These are phyloP conservation scores for Gaultheria prostrata DNA, from an alignment of 148 eudicot genomes.

Conservation along the genomic window DNA sequence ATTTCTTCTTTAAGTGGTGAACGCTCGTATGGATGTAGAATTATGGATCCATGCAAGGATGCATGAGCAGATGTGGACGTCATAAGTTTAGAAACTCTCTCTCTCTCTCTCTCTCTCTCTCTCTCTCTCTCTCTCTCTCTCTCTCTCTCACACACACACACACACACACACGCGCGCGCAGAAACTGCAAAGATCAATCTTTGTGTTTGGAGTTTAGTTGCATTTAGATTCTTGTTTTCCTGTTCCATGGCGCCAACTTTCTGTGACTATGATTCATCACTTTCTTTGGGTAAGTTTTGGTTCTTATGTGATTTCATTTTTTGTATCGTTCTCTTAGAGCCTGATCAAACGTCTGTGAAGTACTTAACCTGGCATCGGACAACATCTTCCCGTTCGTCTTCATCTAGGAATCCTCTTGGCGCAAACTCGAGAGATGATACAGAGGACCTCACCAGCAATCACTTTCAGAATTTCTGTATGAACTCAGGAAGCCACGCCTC, in stretches of 20 bases:
- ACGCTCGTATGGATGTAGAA: not conserved
- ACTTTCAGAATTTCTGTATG: constrained; percentile 70
- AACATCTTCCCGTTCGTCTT: constrained; percentile 70
- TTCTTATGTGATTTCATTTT: not conserved
- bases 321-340: constrained; percentile 38
- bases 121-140: no score
- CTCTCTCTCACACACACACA: not conserved
- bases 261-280: not conserved
- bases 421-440: constrained; percentile 57
- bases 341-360: constrained; percentile 62
- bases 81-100: not conserved
- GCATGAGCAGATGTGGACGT: not conserved
- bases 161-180: not conserved
- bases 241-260: not conserved
- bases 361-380: constrained; percentile 95
- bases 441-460: constrained; percentile 55
- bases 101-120: no score
- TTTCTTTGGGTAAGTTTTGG: not conserved
- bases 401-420: constrained; percentile 66
- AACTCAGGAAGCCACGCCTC: constrained; percentile 92
- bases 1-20: not conserved
- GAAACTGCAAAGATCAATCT: not conserved
- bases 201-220: not conserved
- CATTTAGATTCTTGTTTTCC: not conserved
- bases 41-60: not conserved